Evolutionary conservation across 148 eudicot genomes (phyloP), one percentile per base, ranked within the genome.

Genomic region (Cornus suecica): DNA sequence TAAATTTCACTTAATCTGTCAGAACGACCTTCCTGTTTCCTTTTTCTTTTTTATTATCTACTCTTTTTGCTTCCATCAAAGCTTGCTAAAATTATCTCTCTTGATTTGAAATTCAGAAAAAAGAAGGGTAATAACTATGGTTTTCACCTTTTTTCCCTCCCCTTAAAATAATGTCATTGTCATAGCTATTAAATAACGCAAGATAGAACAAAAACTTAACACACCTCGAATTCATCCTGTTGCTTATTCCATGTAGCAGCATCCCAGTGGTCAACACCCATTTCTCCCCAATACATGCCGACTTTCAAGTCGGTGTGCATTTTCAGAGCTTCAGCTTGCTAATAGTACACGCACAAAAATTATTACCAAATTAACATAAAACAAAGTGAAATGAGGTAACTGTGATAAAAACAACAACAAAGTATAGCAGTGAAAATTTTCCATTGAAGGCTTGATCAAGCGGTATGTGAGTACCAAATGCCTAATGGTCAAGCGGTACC

Each of bases 221-320:
- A 56, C 41, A 90, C 99, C 94, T 96, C 97, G 73, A 84, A 80
- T 8, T 90, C 76, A 52, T 93, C 88, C 42, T 41, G 66, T 75
- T 96, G 76, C 34, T 80, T 34, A 68, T 87, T 82, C 99, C 99
- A 96, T 8, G 76, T 86, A 58, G 86, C 78, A 70, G 82, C 98
- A 79, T 87, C 83, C 99, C 99, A 96, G 72, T 41, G 86, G 66
- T 96, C 97, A 10, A 96, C 92, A 70, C 90, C 91, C 92, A 84
- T 86, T 63, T 93, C 94, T 54, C 99, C 99, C 86, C 89, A 91
- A 32, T 87, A 93, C 70, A 83, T 88, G 61, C 97, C 98, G 61
- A 96, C 99, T 86, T 90, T 91, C 72, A 96, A 72, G 82, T 91
- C 93, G 28, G 92, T 91, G 74, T 84, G 89, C 84, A 30, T 82